Evolutionary conservation across 2,329 filamentous ascomycete species (phyloP).

Genomic region (Pseudocercospora cruenta): DNA sequence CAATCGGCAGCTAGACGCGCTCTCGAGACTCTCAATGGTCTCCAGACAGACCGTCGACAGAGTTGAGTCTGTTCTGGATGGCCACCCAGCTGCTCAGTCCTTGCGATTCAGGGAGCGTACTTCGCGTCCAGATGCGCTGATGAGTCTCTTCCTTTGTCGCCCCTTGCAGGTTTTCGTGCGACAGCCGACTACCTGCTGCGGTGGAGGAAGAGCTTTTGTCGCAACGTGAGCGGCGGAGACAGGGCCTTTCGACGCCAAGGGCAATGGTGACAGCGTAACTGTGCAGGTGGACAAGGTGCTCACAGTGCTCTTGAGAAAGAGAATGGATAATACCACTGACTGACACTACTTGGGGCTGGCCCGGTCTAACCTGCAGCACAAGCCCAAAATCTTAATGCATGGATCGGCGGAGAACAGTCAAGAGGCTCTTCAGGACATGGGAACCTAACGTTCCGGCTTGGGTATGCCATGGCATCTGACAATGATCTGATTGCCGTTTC

Average conservation of each 20-base stretch:
- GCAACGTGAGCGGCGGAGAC: background rate
- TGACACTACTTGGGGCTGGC: background rate
- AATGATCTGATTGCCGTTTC: background rate
- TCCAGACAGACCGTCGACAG: background rate
- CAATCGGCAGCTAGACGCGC: background rate
- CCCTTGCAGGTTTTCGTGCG: background rate
- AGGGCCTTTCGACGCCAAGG: background rate
- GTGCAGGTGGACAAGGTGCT: background rate
- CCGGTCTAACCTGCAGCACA: background rate
- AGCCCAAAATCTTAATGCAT: background rate
- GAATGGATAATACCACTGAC: background rate
- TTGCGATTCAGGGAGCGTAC: no score
- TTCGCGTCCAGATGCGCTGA: no score
- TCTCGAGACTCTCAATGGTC: background rate
- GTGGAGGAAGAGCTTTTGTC: background rate
- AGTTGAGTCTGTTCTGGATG: no score
- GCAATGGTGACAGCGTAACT: background rate
- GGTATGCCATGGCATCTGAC: slow-evolving; percentile 6
- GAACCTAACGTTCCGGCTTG: slow-evolving; percentile 2
- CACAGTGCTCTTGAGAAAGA: background rate
- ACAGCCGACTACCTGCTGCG: background rate
- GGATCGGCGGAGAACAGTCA: slow-evolving; percentile 1
- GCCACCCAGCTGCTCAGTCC: no score
- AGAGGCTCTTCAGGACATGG: background rate
- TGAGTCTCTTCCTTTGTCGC: background rate